These are phyloP conservation scores for Metschnikowia proteae DNA, from an alignment of 805 yeast genomes.

Conservation along the genomic window DNA sequence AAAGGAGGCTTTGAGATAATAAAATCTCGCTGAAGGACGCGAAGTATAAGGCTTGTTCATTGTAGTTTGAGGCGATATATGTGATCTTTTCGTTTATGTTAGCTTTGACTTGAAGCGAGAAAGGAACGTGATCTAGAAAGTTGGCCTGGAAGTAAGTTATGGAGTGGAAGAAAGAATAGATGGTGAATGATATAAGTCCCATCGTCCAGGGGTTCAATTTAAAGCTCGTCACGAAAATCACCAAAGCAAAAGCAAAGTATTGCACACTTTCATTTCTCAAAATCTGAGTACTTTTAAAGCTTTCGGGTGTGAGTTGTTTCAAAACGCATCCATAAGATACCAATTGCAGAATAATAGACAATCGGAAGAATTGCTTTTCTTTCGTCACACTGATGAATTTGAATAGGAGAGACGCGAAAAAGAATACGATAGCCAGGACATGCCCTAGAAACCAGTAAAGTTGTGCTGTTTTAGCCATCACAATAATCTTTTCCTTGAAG, in stretches of 20 bases:
- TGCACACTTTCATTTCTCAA: conserved; percentile 41
- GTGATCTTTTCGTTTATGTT: conserved; percentile 26
- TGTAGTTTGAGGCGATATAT: conserved; percentile 28
- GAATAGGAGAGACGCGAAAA: conserved; percentile 34
- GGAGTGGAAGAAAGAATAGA: conserved; percentile 37
- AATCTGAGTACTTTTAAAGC: conserved; percentile 16
- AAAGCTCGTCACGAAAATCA: conserved; percentile 28
- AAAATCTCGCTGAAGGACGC: conserved; percentile 38
- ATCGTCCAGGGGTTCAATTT: conserved; percentile 36
- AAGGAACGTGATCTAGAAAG: conserved; percentile 34
- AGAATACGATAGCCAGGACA: conserved; percentile 44
- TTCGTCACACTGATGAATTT: conserved; percentile 40
- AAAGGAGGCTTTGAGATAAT: conserved; percentile 24
- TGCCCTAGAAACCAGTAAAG: conserved; percentile 72
- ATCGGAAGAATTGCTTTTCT: conserved; percentile 24
- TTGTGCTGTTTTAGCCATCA: conserved; percentile 30
- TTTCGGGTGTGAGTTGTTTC: conserved; percentile 43
- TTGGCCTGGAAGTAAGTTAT: conserved; percentile 37
- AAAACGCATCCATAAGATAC: conserved; percentile 62
- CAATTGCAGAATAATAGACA: conserved; percentile 47
- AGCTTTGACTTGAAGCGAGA: conserved; percentile 26
- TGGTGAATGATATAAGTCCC: conserved; percentile 32
- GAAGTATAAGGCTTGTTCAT: conserved; percentile 34
- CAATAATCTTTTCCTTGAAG: not conserved
- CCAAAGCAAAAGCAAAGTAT: conserved; percentile 32